Conservation (phyloP, 2,329 filamentous ascomycete genomes). For the Amylocarpus encephaloides region DNA sequence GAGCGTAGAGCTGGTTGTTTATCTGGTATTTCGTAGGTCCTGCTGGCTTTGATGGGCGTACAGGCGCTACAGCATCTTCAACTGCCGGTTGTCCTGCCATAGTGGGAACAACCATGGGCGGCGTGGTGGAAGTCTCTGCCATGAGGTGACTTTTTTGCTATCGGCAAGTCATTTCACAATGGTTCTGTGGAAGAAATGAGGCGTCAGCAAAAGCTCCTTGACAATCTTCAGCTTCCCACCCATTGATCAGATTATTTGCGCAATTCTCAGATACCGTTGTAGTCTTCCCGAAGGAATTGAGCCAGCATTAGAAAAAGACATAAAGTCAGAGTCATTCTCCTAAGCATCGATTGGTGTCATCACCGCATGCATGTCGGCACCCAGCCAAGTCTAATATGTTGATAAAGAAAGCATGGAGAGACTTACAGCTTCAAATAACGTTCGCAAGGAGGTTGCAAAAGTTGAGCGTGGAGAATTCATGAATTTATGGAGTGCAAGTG, state of each 20-base stretch:
- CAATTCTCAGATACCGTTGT: constrained; percentile 92
- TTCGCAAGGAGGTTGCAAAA: constrained; percentile 8
- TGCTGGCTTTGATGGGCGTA: constrained; percentile 11
- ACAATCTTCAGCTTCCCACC: neutral
- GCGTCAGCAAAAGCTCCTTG: constrained; percentile 11
- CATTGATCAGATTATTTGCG: constrained; percentile 23
- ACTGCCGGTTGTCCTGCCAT: constrained; percentile 2
- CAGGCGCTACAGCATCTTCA: constrained; percentile 3
- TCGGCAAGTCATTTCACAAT: constrained; percentile 21
- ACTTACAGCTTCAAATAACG: constrained; percentile 16
- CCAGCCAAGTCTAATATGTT: neutral
- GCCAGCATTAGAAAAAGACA: constrained; percentile 56
- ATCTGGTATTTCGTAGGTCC: constrained; percentile 34
- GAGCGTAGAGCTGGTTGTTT: constrained; percentile 69
- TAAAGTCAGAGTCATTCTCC: constrained; percentile 40
- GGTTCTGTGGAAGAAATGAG: constrained; percentile 2
- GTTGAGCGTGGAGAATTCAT: constrained; percentile 2
- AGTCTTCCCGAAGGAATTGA: constrained; percentile 65
- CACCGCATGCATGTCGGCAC: constrained; percentile 38
- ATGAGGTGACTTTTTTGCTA: constrained; percentile 21
- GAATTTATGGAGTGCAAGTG: neutral
- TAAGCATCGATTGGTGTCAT: constrained; percentile 58
- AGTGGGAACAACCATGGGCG: neutral
- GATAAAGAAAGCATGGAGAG: neutral
- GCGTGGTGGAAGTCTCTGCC: constrained; percentile 23